Base-by-base conservation (phyloP, 2,329 filamentous ascomycete genomes). In the Westerdykella sp. region DNA sequence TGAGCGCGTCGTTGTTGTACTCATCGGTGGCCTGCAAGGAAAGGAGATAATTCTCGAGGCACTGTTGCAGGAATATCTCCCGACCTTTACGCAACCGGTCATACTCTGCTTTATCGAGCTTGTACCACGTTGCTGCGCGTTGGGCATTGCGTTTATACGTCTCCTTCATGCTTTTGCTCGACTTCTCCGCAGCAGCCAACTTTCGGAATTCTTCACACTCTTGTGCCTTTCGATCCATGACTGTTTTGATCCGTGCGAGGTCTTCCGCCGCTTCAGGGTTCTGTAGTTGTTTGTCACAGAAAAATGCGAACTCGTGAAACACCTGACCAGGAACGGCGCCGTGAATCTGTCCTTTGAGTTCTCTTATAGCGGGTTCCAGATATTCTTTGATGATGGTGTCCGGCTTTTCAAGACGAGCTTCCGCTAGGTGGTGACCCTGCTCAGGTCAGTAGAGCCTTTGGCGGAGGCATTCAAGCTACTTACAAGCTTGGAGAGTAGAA, bases 241-340 rank as follows among this genome's bases (percentile, higher is more conserved):
- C 74, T 54, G 81, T 87, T 59, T 86, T 79, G 34, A 96, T 77
- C 37, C 93, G 83, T 23, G 80, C 79, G 46, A 95, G 79, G 56
- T 98, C 93, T 63, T 95, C 88, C 1, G 90, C 71, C 28, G 84
- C 81, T 54, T 95, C 88, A 1, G 84, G 79, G 58, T 91, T 91
- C 56, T 95, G 86, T 9, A 98, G 74, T 63, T 98, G 93, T 57
- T 89, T 83, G 62, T 98, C 91, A 58, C 94, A 98, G 63, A 98
- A 98, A 40, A 83, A 79, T 21, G 94, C 93, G 65, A 97, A 97
- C 56, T 95, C 87, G 62, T 96, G 89, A 57, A 89, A 96, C 1
- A 97, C 93, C 52, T 87, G 78, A 1, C 90, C 89, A 2, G 90
- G 86, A 47, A 91, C 86, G 36, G 77, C 74, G 1, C 85, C 85